Evolutionary conservation across 768 basidiomycete genomes (phyloP).

Genomic region (Mycena leptocephala): DNA sequence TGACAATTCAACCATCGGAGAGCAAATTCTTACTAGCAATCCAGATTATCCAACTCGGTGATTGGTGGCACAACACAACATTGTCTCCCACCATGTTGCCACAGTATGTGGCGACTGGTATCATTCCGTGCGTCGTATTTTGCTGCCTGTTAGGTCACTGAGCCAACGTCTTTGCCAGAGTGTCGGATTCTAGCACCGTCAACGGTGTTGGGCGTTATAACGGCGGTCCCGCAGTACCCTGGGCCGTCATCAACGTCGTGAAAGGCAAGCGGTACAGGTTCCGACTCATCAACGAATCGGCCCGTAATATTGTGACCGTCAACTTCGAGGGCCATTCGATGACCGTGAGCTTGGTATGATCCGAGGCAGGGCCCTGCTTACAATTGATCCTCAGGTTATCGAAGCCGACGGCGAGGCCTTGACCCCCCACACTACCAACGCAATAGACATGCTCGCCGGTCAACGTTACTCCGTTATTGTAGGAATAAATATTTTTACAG

Average conservation of each 20-base stretch:
- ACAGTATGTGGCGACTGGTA: constrained; percentile 40
- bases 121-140: constrained; percentile 38
- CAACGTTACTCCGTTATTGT: constrained; percentile 66
- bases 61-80: constrained; percentile 58
- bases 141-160: not conserved
- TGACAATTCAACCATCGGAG: not conserved
- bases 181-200: constrained; percentile 59
- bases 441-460: constrained; percentile 55
- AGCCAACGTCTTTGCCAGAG: not conserved
- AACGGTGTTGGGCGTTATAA: constrained; percentile 63
- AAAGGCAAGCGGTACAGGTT: constrained; percentile 66
- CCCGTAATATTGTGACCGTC: constrained; percentile 58
- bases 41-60: constrained; percentile 43
- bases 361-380: not conserved
- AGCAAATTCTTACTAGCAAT: not conserved
- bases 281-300: constrained; percentile 67
- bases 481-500: constrained; percentile 7
- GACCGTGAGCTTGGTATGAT: constrained; percentile 2
- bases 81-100: constrained; percentile 20
- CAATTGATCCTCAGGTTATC: constrained; percentile 7
- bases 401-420: not conserved
- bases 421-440: constrained; percentile 3
- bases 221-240: constrained; percentile 56
- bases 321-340: constrained; percentile 46
- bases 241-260: constrained; percentile 60